Conservation (phyloP, 352 stramenopile species). For the Plasmopara halstedii region DNA sequence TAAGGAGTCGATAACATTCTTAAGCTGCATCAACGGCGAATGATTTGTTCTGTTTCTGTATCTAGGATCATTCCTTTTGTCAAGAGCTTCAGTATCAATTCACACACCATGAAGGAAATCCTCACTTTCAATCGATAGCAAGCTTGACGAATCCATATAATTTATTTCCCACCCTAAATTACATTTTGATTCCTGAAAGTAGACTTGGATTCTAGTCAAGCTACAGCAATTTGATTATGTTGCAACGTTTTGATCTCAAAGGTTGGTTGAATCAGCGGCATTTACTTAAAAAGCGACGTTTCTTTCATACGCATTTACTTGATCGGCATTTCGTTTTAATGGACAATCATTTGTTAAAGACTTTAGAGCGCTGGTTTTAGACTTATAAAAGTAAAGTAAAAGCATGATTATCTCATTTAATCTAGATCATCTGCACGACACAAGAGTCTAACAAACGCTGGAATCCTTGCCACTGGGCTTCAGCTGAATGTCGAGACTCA, state of each 20-base stretch:
- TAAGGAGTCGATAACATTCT: constrained; percentile 12
- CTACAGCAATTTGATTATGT: constrained; percentile 28
- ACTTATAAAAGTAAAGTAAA: neutral
- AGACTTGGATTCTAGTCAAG: constrained; percentile 17
- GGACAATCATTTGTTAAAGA: neutral
- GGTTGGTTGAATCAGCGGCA: constrained; percentile 14
- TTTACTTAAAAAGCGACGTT: constrained; percentile 1
- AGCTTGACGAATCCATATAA: constrained; percentile 20
- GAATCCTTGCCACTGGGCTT: constrained; percentile 5
- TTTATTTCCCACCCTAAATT: constrained; percentile 21
- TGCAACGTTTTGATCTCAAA: constrained; percentile 23
- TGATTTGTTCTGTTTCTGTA: constrained; percentile 41
- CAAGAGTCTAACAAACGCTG: constrained; percentile 3
- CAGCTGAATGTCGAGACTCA: constrained; percentile 1
- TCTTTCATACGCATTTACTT: neutral
- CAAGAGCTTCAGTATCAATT: constrained; percentile 21
- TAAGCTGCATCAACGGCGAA: constrained; percentile 21
- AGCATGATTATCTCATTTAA: neutral
- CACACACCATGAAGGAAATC: constrained; percentile 18
- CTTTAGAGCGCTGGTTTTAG: neutral
- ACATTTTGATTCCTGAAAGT: constrained; percentile 27
- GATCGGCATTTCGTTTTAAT: constrained; percentile 10
- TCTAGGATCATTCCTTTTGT: constrained; percentile 29
- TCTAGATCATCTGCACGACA: neutral
- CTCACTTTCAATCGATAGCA: constrained; percentile 8